Evolutionary conservation across 164 flowering plant genomes (phyloP), one percentile per base, ranked within the genome.

Genomic region (Akebia trifoliata): DNA sequence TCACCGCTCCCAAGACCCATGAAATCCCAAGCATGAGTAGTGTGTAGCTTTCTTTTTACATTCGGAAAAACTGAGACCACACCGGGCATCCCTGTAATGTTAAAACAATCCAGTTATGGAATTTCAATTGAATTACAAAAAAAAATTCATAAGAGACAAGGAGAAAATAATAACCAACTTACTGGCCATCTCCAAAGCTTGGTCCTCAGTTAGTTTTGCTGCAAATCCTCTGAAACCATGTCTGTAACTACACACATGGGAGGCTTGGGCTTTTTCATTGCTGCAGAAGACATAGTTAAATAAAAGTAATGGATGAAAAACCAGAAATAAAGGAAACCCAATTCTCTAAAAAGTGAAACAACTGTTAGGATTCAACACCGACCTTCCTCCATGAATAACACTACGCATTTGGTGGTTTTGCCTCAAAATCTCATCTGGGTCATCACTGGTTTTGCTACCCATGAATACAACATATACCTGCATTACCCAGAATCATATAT

Each of bases 1-100:
- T 81, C 87, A 44, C 81, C 81, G 2, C 47, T 73, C 34, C 51
- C n/a, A 43, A 87, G 78, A 46, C 95, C 95, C 84, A 85, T 84
- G 74, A 82, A 87, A 69, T 87, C 85, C 95, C 95, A 87, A 22
- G 95, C 85, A 70, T 80, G 91, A 65, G 95, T 87, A 0, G 95
- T 87, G 63, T 87, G 91, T 12, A 87, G 63, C 34, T 15, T 72
- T 55, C 83, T 79, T 50, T 75, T 84, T 25, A 22, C 47, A 62
- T 84, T 87, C 15, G 82, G 87, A 58, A 87, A 82, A 21, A 84
- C 95, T 11, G 95, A 84, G 54, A 87, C 85, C 37, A 87, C 95
- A n/a, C 86, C 90, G 1, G 84, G 76, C 81, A 82, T 82, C 62
- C 69, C 95, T 86, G 78, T 26, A 4, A 26, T n/a, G n/a, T n/a